These are phyloP conservation scores for Populus ilicifolia DNA, from an alignment of 345 rosid genomes.

Conservation along the genomic window DNA sequence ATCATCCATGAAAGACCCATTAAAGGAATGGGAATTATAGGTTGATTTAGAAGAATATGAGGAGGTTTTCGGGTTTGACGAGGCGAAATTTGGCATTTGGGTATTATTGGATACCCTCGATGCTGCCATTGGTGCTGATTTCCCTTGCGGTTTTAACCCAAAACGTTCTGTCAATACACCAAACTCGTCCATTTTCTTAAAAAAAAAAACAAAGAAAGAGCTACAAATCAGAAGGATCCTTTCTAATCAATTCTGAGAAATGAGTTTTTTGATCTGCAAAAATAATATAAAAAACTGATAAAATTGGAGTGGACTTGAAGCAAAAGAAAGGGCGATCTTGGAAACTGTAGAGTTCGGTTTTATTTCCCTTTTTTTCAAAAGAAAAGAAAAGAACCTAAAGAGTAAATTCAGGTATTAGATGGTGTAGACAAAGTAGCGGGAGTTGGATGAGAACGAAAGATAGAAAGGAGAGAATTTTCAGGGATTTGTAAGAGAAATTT, in stretches of 20 bases:
- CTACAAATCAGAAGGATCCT: background rate
- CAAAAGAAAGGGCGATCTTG: background rate
- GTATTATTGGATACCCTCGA: conserved; percentile 39
- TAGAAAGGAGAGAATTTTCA: conserved; percentile 7
- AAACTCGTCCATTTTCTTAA: conserved; percentile 60
- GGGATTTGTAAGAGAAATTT: conserved; percentile 7
- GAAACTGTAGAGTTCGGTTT: background rate
- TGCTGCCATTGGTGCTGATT: conserved; percentile 81
- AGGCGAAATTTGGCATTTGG: conserved; percentile 27
- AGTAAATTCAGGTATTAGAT: background rate
- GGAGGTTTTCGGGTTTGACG: conserved; percentile 17
- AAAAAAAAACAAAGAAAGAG: background rate
- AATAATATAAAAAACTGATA: no score
- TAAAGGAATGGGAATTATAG: conserved; percentile 28
- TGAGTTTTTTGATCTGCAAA: conserved; percentile 4
- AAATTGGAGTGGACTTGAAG: conserved; percentile 1
- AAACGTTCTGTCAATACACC: conserved; percentile 75
- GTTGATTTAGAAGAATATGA: conserved; percentile 26
- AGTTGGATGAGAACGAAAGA: conserved; percentile 13
- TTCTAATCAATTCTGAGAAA: background rate
- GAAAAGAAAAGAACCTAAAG: background rate
- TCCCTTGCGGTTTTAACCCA: conserved; percentile 81
- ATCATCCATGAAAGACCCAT: conserved; percentile 31
- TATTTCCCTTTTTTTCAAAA: background rate
- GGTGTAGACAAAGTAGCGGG: conserved; percentile 22